These are phyloP conservation scores for Brassica cretica DNA, from an alignment of 345 rosid species.

Conservation along the genomic window DNA sequence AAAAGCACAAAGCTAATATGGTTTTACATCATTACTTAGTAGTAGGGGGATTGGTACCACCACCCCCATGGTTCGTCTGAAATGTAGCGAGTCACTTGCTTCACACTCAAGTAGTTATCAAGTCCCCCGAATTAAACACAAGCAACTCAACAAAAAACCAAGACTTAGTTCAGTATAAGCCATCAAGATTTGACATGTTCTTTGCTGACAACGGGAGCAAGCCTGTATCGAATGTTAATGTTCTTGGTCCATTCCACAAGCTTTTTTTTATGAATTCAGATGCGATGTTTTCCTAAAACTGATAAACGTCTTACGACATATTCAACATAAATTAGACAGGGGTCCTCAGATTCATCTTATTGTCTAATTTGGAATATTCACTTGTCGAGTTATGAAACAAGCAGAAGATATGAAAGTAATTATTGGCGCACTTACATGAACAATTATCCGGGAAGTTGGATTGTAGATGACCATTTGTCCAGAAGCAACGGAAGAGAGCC, in stretches of 20 bases:
- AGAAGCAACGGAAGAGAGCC: constrained; percentile 86
- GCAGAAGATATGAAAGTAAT: neutral
- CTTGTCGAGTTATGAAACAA: neutral
- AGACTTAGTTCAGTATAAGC: constrained; percentile 19
- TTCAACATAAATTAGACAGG: too few relatives aligned
- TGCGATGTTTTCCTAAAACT: constrained; percentile 69
- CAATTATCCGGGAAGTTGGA: constrained; percentile 90
- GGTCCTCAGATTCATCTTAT: neutral
- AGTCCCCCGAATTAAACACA: constrained; percentile 63
- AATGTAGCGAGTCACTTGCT: constrained; percentile 80
- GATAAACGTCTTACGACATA: neutral
- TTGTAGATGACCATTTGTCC: constrained; percentile 97
- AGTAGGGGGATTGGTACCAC: neutral
- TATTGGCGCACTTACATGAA: constrained; percentile 60
- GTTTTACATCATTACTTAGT: constrained; percentile 17
- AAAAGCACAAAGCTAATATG: neutral
- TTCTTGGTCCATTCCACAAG: constrained; percentile 76
- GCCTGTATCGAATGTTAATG: constrained; percentile 81
- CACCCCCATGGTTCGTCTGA: constrained; percentile 68
- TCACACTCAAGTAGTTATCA: constrained; percentile 80
- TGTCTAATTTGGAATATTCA: neutral
- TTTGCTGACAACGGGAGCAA: constrained; percentile 80
- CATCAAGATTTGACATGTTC: constrained; percentile 61
- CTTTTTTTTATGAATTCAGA: constrained; percentile 48
- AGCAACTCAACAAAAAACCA: neutral